Evolutionary conservation across 2,329 filamentous ascomycete genomes (phyloP), one percentile per base, ranked within the genome.

Genomic region (Diplodia scrobiculata): DNA sequence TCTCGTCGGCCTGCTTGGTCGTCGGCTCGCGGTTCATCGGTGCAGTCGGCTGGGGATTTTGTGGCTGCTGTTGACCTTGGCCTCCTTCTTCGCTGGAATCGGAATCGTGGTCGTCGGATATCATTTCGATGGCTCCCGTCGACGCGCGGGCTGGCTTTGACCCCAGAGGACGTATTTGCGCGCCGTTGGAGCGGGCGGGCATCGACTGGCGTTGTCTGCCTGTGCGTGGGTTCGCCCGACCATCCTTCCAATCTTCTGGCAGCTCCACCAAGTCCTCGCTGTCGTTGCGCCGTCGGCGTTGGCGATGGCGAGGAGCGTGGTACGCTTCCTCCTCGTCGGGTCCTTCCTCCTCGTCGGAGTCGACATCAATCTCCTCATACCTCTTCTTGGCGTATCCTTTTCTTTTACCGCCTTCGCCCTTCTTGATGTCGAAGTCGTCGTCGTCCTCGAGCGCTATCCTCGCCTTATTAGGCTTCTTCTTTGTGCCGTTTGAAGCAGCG

Each of bases 321-420:
- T 66, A 38, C n/a, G 59, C 78, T 62, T 77, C 72, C 10, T 71
- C 70, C 14, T 69, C 65, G 72, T 71, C n/a, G 72, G 71, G 2
- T 70, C 72, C 5, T 75, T 73, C 70, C 17, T 82, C 80, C 3
- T 79, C 77, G 27, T 82, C 80, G 1, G 79, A 80, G 32, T 79
- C 80, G 38, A 83, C 73, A 13, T 78, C 78, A 21, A 82, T 75
- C 63, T 83, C 80, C 70, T 83, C 81, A 63, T 79, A 82, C 21
- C 77, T 69, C 6, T 70, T 68, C 11, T 70, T 70, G 10, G 10
- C 6, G 3, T 5, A 2, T 2, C 58, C 27, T 21, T 19, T 62
- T 10, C 29, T 62, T 27, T 14, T 50, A 25, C 25, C 25, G 5
- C 13, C 11, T 7, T 47, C 59, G 27, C 72, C 69, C 59, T 68